Evolutionary conservation across 148 eudicot genomes (phyloP).

Genomic region (Rhododendron henanense): DNA sequence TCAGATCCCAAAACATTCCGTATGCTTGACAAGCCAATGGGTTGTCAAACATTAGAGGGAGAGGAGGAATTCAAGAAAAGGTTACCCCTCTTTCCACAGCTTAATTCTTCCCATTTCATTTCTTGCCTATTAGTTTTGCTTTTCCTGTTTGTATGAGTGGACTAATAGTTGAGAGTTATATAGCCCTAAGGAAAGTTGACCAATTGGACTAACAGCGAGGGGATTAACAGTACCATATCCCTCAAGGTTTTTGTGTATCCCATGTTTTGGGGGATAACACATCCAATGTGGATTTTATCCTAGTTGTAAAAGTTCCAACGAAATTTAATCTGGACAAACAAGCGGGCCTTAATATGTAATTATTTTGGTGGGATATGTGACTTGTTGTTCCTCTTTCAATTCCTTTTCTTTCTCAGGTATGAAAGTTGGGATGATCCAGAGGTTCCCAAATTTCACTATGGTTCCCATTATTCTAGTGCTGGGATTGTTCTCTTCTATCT

Average conservation of each 20-base stretch:
- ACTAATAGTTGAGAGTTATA: neutral
- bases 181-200: neutral
- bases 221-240: neutral
- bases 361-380: neutral
- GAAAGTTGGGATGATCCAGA: conserved; percentile 99
- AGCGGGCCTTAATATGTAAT: neutral
- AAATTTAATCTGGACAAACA: neutral
- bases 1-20: conserved; percentile 77
- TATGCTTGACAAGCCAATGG: conserved; percentile 93
- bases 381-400: neutral
- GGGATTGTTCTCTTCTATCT: conserved; percentile 99
- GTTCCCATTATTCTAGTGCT: conserved; percentile 99
- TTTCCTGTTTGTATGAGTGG: neutral
- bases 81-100: conserved; percentile 33
- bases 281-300: neutral
- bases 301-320: neutral
- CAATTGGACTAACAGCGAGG: neutral
- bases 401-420: conserved; percentile 41
- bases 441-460: conserved; percentile 96
- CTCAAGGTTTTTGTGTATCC: neutral
- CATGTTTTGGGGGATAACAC: neutral
- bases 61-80: conserved; percentile 94
- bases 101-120: conserved; percentile 9
- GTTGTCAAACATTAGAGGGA: conserved; percentile 92
- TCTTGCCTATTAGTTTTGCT: neutral